A percentile compares a stretch with the other conserved stretches of the same genome.
These are phyloP conservation scores for Peziza echinospora DNA, from an alignment of 495 filamentous ascomycete genomes.

Conservation along the genomic window DNA sequence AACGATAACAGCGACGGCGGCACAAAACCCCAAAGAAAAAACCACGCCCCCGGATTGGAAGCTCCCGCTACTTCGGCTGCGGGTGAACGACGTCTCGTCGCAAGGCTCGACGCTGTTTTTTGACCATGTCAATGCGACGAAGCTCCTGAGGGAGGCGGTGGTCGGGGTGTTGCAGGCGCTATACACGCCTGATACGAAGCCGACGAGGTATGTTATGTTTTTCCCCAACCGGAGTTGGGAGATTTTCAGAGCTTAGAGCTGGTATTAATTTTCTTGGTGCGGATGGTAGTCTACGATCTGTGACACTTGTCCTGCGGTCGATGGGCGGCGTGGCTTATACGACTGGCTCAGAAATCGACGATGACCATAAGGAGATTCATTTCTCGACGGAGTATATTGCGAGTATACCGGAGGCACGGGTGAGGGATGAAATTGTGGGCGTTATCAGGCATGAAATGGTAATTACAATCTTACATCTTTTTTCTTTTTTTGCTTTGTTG, in stretches of 20 bases:
- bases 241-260: constrained; percentile 13
- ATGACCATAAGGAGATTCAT: constrained; percentile 89
- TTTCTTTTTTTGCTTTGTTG: no score
- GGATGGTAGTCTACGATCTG: constrained; percentile 45
- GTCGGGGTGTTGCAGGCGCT: constrained; percentile 40
- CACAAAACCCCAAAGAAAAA: no score
- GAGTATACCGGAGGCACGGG: constrained; percentile 23
- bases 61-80: constrained; percentile 45
- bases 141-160: constrained; percentile 39
- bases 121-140: constrained; percentile 31
- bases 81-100: constrained; percentile 47
- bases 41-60: constrained; percentile 4
- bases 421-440: constrained; percentile 47
- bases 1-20: no score
- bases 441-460: constrained; percentile 78
- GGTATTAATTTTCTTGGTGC: no score
- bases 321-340: constrained; percentile 81
- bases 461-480: no score
- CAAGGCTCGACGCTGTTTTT: constrained; percentile 42
- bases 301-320: constrained; percentile 66
- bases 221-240: neutral
- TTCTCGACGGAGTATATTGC: constrained; percentile 58
- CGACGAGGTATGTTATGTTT: constrained; percentile 25
- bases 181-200: constrained; percentile 28
- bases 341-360: constrained; percentile 56